These are phyloP conservation scores for Trichaptum fuscoviolaceum DNA, from an alignment of 768 basidiomycete species.

Conservation along the genomic window DNA sequence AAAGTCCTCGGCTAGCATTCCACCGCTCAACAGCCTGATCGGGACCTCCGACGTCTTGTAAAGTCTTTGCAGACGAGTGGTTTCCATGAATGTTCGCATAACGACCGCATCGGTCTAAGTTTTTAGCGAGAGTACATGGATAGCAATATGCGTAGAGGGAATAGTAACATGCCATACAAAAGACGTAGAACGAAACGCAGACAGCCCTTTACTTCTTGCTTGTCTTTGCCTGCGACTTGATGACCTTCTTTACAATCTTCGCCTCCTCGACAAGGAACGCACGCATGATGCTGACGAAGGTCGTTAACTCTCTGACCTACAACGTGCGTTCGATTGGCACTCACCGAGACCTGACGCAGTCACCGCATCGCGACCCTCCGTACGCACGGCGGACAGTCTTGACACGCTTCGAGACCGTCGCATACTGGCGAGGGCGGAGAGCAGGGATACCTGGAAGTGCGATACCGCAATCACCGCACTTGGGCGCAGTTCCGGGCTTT, in stretches of 20 bases:
- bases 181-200: neutral
- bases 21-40: neutral
- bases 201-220: conserved; percentile 12
- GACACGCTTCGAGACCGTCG: conserved; percentile 92
- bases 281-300: conserved; percentile 72
- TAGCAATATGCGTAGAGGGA: neutral
- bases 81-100: neutral
- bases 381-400: conserved; percentile 97
- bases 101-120: neutral
- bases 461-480: conserved; percentile 98
- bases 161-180: neutral
- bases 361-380: conserved; percentile 95
- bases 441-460: conserved; percentile 92
- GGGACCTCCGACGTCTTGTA: neutral
- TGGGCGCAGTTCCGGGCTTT: conserved; percentile 87
- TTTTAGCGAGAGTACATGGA: conserved; percentile 1
- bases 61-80: neutral
- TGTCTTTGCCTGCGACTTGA: conserved; percentile 77
- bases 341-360: conserved; percentile 92
- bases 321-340: conserved; percentile 20
- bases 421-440: conserved; percentile 93
- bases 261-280: conserved; percentile 99
- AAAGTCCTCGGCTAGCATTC: too few species aligned
- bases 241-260: conserved; percentile 99
- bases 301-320: neutral